Evolutionary conservation across 805 yeast species (phyloP).

Genomic region (Schizosaccharomyces lindneri): DNA sequence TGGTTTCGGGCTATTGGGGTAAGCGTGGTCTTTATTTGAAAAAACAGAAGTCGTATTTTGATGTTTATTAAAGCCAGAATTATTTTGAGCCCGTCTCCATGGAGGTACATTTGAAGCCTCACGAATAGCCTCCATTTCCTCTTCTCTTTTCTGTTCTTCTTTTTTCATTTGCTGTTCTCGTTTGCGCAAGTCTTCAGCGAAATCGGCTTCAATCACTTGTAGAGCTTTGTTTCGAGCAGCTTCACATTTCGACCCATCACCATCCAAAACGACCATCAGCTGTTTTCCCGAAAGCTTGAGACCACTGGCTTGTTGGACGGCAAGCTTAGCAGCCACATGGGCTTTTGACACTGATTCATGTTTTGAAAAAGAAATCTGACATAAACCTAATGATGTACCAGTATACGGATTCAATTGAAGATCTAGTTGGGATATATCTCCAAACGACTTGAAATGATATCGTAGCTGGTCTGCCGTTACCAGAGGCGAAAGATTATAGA

Average conservation of each 20-base stretch:
- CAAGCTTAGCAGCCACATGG: constrained; percentile 22
- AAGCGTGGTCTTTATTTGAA: too few species aligned
- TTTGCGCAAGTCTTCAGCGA: background rate
- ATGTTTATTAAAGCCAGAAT: too few species aligned
- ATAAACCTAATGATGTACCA: constrained; percentile 58
- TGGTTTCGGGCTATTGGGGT: background rate
- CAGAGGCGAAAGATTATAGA: constrained; percentile 38
- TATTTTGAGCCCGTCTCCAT: too few species aligned
- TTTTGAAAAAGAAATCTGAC: constrained; percentile 25
- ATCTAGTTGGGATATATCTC: constrained; percentile 34
- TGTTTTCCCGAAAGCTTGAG: constrained; percentile 29
- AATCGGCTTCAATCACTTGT: constrained; percentile 6
- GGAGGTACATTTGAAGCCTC: too few species aligned
- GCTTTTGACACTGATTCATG: constrained; percentile 13
- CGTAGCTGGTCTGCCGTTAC: constrained; percentile 13
- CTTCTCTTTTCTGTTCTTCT: background rate
- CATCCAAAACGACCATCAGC: constrained; percentile 14
- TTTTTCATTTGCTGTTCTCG: background rate
- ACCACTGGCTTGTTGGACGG: constrained; percentile 18
- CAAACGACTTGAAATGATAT: constrained; percentile 26
- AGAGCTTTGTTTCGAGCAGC: constrained; percentile 7
- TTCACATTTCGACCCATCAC: constrained; percentile 11
- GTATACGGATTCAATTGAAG: constrained; percentile 44
- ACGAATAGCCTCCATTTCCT: too few species aligned
- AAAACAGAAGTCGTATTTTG: too few species aligned